These are phyloP conservation scores for Diaporthe capsici DNA, from an alignment of 2,329 filamentous ascomycete species.

Conservation along the genomic window DNA sequence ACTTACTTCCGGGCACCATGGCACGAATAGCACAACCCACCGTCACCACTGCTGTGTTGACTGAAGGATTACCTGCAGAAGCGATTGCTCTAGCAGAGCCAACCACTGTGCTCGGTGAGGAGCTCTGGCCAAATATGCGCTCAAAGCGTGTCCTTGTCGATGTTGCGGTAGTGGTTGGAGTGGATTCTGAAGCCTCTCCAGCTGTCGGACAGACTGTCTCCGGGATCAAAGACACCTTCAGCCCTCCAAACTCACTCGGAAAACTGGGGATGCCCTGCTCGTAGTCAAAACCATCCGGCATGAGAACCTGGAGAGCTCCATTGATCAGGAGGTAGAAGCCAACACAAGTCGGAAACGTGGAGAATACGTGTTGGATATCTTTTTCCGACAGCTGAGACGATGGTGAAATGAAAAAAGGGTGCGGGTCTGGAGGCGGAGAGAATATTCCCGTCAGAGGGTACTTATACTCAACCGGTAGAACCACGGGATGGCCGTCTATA, in stretches of 20 bases:
- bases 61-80: background rate
- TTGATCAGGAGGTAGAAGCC: background rate
- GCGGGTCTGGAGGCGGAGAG: slow-evolving; percentile 2
- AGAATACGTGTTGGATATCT: background rate
- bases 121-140: background rate
- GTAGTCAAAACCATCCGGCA: background rate
- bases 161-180: background rate
- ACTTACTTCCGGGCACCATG: background rate
- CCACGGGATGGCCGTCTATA: background rate
- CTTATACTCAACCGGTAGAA: background rate
- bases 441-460: background rate
- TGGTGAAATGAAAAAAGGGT: background rate
- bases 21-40: background rate
- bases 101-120: background rate
- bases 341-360: background rate
- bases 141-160: background rate
- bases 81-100: background rate
- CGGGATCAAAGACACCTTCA: background rate
- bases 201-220: background rate
- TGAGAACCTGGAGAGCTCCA: background rate
- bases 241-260: background rate
- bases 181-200: background rate
- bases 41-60: background rate
- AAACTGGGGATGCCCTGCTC: background rate
- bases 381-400: background rate